Conservation (phyloP, 2,329 filamentous ascomycete species). For the Arthroderma sp. region DNA sequence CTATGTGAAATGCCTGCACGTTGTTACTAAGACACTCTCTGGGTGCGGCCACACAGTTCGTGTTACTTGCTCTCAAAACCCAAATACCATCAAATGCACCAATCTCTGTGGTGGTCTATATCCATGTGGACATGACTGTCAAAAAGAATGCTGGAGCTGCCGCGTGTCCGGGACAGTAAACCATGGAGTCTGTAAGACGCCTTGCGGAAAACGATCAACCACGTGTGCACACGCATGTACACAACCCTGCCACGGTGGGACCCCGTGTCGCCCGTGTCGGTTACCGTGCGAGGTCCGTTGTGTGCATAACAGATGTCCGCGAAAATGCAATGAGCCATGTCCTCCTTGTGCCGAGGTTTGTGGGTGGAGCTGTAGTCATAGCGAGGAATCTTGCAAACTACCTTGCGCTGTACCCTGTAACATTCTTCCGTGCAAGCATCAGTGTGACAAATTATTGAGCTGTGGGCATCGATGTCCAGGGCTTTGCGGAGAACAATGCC, state of each 20-base stretch:
- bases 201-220: conserved; percentile 6
- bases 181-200: conserved; percentile 36
- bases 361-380: conserved; percentile 43
- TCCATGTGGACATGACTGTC: conserved; percentile 41
- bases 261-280: no score
- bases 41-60: conserved; percentile 43
- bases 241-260: background rate
- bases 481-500: conserved; percentile 52
- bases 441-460: conserved; percentile 40
- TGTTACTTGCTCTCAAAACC: conserved; percentile 39
- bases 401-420: conserved; percentile 56
- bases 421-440: conserved; percentile 49
- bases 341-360: conserved; percentile 47
- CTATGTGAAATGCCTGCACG: conserved; percentile 36
- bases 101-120: conserved; percentile 34
- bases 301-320: conserved; percentile 43
- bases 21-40: conserved; percentile 37
- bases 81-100: conserved; percentile 37
- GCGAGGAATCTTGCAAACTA: conserved; percentile 28
- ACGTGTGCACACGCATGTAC: background rate
- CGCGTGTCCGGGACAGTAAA: conserved; percentile 34
- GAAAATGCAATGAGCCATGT: conserved; percentile 47
- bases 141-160: no score
- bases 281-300: conserved; percentile 30
- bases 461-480: conserved; percentile 55